phyloP scores from a whole-genome alignment of 345 rosid species.

The Nasturtium officinale region DNA sequence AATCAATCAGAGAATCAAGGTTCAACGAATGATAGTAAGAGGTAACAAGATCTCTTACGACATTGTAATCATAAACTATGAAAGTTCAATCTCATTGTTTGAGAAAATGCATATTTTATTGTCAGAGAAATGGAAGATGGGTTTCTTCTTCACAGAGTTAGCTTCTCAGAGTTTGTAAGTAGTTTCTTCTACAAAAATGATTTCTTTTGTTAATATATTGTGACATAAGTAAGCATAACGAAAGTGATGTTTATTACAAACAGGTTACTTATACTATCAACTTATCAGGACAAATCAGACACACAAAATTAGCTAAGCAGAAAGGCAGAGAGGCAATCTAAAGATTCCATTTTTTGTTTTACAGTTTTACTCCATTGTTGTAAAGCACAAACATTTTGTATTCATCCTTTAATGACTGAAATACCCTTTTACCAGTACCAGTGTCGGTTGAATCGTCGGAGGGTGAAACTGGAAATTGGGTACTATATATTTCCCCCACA shows the following conservation, averaged over 20 bases:
- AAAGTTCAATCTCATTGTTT: neutral
- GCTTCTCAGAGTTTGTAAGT: constrained; percentile 64
- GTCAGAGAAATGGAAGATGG: constrained; percentile 61
- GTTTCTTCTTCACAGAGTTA: constrained; percentile 76
- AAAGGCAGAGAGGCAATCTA: constrained; percentile 55
- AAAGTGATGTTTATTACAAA: constrained; percentile 13
- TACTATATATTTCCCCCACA: constrained; percentile 11
- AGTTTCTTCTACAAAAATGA: neutral
- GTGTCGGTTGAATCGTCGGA: neutral
- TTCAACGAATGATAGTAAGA: constrained; percentile 29
- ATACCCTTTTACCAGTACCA: neutral
- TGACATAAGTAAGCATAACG: neutral
- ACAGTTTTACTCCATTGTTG: constrained; percentile 13
- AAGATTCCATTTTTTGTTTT: constrained; percentile 19
- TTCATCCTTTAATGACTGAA: neutral
- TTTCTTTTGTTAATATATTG: neutral
- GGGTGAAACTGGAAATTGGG: constrained; percentile 38
- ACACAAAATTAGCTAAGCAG: constrained; percentile 49
- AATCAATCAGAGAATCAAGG: constrained; percentile 14
- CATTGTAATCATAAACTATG: constrained; percentile 1
- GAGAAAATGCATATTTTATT: constrained; percentile 13
- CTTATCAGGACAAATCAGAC: constrained; percentile 50
- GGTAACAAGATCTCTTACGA: constrained; percentile 30
- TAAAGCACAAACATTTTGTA: constrained; percentile 7
- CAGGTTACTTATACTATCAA: constrained; percentile 68